A percentile compares a stretch with the other conserved stretches of the same genome.
Evolutionary conservation across 192 early-diverging fungal species (phyloP).

Genomic region (Kickxella alabastrina): DNA sequence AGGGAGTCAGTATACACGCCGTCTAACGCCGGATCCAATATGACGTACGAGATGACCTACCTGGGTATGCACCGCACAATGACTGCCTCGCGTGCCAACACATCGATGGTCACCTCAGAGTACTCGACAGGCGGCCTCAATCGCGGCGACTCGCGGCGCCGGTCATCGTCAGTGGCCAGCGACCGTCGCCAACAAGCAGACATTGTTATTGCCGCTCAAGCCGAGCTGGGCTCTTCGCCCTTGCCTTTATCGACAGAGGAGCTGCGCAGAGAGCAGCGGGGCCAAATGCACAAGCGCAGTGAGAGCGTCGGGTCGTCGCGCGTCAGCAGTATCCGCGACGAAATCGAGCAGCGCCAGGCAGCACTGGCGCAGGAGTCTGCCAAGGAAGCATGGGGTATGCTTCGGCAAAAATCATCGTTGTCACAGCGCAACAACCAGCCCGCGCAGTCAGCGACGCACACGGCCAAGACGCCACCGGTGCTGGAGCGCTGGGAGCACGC

Average conservation of each 20-base stretch:
- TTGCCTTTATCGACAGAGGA: neutral
- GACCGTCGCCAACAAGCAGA: neutral
- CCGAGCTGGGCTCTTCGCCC: neutral
- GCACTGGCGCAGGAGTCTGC: neutral
- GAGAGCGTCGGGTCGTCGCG: conserved; percentile 40
- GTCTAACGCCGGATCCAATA: conserved; percentile 43
- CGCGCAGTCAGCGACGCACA: neutral
- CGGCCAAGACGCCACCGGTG: conserved; percentile 1
- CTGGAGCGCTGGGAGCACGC: conserved; percentile 14
- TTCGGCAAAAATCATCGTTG: conserved; percentile 3
- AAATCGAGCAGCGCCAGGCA: conserved; percentile 28
- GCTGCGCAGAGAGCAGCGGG: conserved; percentile 1
- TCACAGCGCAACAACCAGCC: neutral
- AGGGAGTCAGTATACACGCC: conserved; percentile 45
- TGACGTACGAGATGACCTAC: conserved; percentile 45
- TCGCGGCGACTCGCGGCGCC: conserved; percentile 6
- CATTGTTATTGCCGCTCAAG: neutral
- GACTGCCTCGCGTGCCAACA: conserved; percentile 26
- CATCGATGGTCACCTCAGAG: conserved; percentile 11
- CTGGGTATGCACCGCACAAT: conserved; percentile 40
- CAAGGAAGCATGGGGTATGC: neutral
- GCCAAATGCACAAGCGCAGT: conserved; percentile 27
- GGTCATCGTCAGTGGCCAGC: conserved; percentile 20
- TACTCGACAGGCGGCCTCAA: neutral
- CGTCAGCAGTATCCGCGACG: conserved; percentile 48